Evolutionary conservation across 2,329 filamentous ascomycete genomes (phyloP).

Genomic region (Rhytidhysteron rufulum): DNA sequence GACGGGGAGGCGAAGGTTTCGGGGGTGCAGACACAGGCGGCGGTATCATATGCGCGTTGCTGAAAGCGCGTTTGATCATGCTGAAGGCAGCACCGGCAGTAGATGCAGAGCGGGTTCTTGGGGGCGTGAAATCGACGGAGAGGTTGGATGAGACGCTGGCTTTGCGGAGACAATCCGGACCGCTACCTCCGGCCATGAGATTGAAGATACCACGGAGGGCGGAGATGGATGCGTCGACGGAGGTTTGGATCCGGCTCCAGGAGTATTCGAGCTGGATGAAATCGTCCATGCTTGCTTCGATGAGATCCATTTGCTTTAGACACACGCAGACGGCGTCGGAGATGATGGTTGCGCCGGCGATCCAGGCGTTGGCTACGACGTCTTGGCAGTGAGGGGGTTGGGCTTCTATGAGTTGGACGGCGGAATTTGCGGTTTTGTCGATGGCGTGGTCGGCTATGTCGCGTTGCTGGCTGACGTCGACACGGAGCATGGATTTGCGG

Average conservation of each 20-base stretch:
- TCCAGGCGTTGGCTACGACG: slow-evolving; percentile 42
- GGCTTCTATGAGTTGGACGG: slow-evolving; percentile 41
- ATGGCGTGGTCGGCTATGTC: slow-evolving; percentile 45
- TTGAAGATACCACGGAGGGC: slow-evolving; percentile 45
- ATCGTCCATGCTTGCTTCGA: slow-evolving; percentile 41
- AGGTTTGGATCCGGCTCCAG: slow-evolving; percentile 41
- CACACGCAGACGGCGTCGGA: slow-evolving; percentile 43
- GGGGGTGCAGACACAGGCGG: neutral
- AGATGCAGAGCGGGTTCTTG: slow-evolving; percentile 2
- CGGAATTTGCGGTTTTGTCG: slow-evolving; percentile 44
- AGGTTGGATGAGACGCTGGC: neutral
- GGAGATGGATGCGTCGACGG: slow-evolving; percentile 38
- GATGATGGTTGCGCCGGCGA: slow-evolving; percentile 43
- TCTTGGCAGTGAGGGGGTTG: slow-evolving; percentile 39
- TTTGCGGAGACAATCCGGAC: slow-evolving; percentile 19
- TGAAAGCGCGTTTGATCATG: slow-evolving; percentile 27
- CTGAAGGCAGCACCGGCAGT: slow-evolving; percentile 15
- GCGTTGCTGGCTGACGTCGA: slow-evolving; percentile 43
- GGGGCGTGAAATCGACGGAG: neutral
- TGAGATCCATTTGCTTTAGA: slow-evolving; percentile 35
- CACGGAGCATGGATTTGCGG: slow-evolving; percentile 36
- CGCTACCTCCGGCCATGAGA: slow-evolving; percentile 34
- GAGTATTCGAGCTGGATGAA: slow-evolving; percentile 45
- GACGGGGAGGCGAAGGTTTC: slow-evolving; percentile 11
- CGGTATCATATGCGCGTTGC: slow-evolving; percentile 12